Evolutionary conservation across 2,329 filamentous ascomycete species (phyloP), one percentile per base, ranked within the genome.

Genomic region (Fusarium luffae): DNA sequence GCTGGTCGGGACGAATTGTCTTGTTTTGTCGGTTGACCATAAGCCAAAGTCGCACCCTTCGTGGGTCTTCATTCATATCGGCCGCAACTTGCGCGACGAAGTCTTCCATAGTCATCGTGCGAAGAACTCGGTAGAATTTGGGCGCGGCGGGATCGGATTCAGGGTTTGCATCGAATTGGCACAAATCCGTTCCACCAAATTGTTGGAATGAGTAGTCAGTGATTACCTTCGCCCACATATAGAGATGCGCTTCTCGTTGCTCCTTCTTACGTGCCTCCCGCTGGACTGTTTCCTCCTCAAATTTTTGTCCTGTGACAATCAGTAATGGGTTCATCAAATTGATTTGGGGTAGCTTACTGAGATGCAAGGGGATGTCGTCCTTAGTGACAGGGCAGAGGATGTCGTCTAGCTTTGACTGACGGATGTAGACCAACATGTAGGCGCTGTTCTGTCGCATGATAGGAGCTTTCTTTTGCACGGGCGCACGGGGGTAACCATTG

Each of bases 1-100:
- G 93, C 62, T 93, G 90, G 77, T 99, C 96, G 0, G 97, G 96
- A 19, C 96, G 89, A 40, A 93, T 91, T 0, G 96, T 99, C 80
- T 97, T 98, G 78, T 99, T 99, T 79, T 99, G 96, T 13, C 96
- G 91, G 77, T 98, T 98, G 2, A 99, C 96, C 94, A 99, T 98
- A 57, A 93, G 89, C 97, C 96, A 99, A 19, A 97, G 87, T 23
- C 96, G 89, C 25, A 98, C 82, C 66, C 88, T 87, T 59, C 89
- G 89, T 1, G 91, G 84, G 46, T 94, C 89, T 51, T 92, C 80
- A 1, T 84, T 85, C 51, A 92, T 85, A 59, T 97, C 92, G 41
- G 88, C 81, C 0, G 92, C 94, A 63, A 98, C 86, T 23, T 86
- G 85, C 27, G 84, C 83, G 7, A 90, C 88, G 67, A 98, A 90